Conservation (phyloP, 805 yeast species). For the Myxozyma udenii region DNA sequence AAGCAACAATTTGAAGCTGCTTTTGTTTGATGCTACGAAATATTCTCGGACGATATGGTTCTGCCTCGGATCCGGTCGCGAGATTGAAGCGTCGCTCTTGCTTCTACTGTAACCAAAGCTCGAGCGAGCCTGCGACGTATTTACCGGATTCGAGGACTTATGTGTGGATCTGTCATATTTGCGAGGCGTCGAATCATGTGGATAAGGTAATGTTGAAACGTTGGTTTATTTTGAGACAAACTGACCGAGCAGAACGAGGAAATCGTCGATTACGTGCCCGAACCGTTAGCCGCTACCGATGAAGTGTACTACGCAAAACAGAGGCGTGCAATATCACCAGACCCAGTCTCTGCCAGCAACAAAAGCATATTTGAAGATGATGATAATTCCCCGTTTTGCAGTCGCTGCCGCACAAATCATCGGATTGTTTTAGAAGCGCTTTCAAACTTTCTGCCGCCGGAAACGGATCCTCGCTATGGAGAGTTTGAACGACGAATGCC, state of each 20-base stretch:
- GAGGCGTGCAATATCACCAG: not conserved
- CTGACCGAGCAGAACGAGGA: constrained; percentile 13
- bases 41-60: too few relatives aligned
- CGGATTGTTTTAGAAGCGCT: constrained; percentile 18
- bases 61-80: too few relatives aligned
- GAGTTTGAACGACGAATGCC: constrained; percentile 3
- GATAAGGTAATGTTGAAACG: constrained; percentile 10
- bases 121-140: not conserved
- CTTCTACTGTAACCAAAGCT: constrained; percentile 18
- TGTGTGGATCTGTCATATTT: constrained; percentile 21
- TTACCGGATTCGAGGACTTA: not conserved
- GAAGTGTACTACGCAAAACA: not conserved
- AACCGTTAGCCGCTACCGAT: not conserved
- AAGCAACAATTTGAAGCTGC: too few relatives aligned
- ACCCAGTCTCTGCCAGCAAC: not conserved
- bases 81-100: constrained; percentile 6
- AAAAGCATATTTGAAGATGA: not conserved
- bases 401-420: constrained; percentile 17
- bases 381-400: constrained; percentile 21
- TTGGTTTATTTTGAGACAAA: not conserved
- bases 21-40: too few relatives aligned
- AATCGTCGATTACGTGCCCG: constrained; percentile 18
- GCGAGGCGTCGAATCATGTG: constrained; percentile 20
- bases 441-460: constrained; percentile 20
- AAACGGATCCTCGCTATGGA: constrained; percentile 9